A percentile compares a stretch with the other conserved stretches of the same genome.
These are phyloP conservation scores for Cokeromyces recurvatus DNA, from an alignment of 371 early-diverging fungal species.

Conservation along the genomic window DNA sequence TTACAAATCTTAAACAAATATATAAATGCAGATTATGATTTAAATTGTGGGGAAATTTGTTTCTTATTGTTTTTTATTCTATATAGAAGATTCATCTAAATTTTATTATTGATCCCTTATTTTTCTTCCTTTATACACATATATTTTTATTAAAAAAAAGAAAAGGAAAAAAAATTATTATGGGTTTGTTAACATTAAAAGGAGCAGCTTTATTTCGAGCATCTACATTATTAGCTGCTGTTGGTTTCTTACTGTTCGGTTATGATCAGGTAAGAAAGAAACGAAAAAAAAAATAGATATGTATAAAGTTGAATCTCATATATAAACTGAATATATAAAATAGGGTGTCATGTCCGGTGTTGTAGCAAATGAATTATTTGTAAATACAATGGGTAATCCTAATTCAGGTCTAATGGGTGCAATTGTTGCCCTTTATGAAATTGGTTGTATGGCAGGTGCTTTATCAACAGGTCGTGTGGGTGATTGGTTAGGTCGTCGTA, in stretches of 20 bases:
- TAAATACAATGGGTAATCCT: slow-evolving; percentile 22
- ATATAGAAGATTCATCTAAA: no score
- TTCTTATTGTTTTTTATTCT: no score
- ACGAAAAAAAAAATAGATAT: no score
- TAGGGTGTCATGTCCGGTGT: slow-evolving; percentile 39
- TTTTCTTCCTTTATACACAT: neutral
- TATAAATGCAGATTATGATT: no score
- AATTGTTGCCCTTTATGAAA: slow-evolving; percentile 25
- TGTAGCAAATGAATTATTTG: slow-evolving; percentile 21
- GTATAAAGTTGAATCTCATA: no score
- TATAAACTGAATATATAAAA: neutral
- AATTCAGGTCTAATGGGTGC: slow-evolving; percentile 24
- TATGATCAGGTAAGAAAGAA: slow-evolving; percentile 29
- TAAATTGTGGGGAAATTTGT: no score
- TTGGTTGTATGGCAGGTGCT: slow-evolving; percentile 30
- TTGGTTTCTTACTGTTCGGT: slow-evolving; percentile 33
- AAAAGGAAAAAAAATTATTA: neutral
- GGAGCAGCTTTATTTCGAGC: slow-evolving; percentile 26
- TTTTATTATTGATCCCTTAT: no score
- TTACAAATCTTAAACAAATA: no score
- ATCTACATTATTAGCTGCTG: slow-evolving; percentile 29
- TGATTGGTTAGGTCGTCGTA: slow-evolving; percentile 26
- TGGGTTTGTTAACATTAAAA: slow-evolving; percentile 12
- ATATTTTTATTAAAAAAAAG: neutral
- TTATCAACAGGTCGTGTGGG: slow-evolving; percentile 20